Evolutionary conservation across 1,284 basidiomycete genomes (phyloP), one percentile per base, ranked within the genome.

Genomic region (Trichosporon sp.): DNA sequence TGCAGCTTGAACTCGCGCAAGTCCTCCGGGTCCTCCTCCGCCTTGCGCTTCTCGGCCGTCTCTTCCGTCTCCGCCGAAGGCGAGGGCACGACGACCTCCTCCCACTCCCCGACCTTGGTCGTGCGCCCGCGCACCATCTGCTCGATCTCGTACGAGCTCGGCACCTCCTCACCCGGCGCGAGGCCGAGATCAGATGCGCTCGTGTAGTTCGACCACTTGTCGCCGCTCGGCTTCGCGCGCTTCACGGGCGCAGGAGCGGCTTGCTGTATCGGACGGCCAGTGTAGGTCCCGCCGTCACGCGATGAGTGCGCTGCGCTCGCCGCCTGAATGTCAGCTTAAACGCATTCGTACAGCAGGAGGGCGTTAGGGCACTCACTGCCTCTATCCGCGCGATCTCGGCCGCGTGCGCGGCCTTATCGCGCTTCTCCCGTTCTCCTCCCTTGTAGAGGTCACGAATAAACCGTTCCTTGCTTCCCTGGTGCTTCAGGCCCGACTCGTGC

Each of bases 401-500:
- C 75, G 89, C 90, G 83, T 95, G 93, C 77, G 93, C 90, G 67
- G 91, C 92, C 62, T 87, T 86, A 75, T 97, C 95, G 81, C 91
- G 89, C 85, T 92, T 92, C 67, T 89, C 88, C 84, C 90, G 90
- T 84, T 95, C 92, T 4, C 94, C 91, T n/a, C 89, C 85, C 85
- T 96, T 96, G 87, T 99, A 99, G 32, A 98, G 87, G 53, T 91
- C 89, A 53, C 93, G 87, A 66, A 99, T 92, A 82, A 91, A 96
- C 9, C 95, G 87, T 78, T 98, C 95, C 72, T 92, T 89, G 81
- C 93, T 97, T 63, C 94, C 94, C 80, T 97, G 92, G 85, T 99
- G 97, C 62, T 93, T 89, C 64, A 96, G 84, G 58, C 97, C 97
- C 72, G 88, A 91, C 83, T 99, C 97, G 81, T 99, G 97, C 71